Base-by-base conservation (phyloP, 345 rosid genomes). In the Schrenkiella parvula region DNA sequence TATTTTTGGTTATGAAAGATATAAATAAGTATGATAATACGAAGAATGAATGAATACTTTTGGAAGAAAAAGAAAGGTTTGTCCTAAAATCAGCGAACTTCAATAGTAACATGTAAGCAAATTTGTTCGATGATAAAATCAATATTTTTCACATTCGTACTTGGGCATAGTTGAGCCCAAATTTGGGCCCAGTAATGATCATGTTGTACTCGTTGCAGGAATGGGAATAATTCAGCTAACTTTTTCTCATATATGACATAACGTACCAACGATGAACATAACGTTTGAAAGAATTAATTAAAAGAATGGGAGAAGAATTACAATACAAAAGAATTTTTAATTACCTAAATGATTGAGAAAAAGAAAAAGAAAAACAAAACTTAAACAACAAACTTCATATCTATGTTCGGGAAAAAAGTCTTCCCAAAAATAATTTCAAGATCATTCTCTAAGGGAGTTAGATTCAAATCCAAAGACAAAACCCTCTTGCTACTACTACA, bases 381-480 rank as follows among this genome's bases (percentile, higher is more conserved):
- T 32, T 67, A 42, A 21, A 53, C n/a, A 13, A 68, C 81, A 60
- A 73, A 80, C 29, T 47, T 80, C 81, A 66, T 73, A 82, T 80
- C 74, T 68, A 86, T 74, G 42, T 86, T 85, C 0, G 90, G 87
- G 74, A 82, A 83, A 84, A 58, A 82, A 53, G 31, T 48, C 65
- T 73, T 84, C 32, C 92, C 89, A 25, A 83, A 87, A 58, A 87
- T 50, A 59, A 38, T 21, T 41, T 81, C 83, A 60, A 89, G 83
- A 80, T 89, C 96, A 78, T 89, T 89, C 69, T 89, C 92, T 70
- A 89, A 82, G 1, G 96, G 96, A 48, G 92, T 87, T 35, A 87
- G 72, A 79, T 89, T 89, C 87, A 89, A 78, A 71, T 89, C 95
- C 85, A 88, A 68, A 56, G 80, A 66, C 57, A 82, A 72, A 25